Conservation (phyloP, 305 asterid species). For the Fraxinus floribunda region DNA sequence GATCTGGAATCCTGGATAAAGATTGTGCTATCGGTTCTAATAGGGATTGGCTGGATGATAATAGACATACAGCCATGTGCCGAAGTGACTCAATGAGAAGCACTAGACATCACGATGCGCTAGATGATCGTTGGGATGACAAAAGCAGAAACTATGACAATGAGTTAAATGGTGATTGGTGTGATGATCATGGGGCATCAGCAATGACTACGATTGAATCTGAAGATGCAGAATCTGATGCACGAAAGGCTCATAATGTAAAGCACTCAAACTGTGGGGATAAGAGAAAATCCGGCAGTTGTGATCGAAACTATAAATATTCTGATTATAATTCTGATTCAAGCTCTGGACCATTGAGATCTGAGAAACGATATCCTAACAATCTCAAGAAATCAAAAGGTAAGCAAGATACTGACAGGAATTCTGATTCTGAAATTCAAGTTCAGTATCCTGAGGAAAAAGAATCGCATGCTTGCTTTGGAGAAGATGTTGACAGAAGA, state of each 20-base stretch:
- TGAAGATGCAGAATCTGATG: constrained; percentile 29
- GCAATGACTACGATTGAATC: constrained; percentile 29
- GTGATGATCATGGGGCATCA: constrained; percentile 33
- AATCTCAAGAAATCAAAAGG: constrained; percentile 31
- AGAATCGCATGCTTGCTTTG: constrained; percentile 7
- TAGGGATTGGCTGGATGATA: constrained; percentile 21
- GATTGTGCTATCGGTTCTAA: constrained; percentile 21
- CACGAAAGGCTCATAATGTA: background rate
- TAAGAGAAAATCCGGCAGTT: constrained; percentile 15
- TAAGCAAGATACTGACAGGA: constrained; percentile 27
- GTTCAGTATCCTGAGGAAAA: constrained; percentile 4
- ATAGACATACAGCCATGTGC: background rate
- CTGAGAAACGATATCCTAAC: constrained; percentile 8
- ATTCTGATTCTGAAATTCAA: constrained; percentile 25
- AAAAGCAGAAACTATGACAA: constrained; percentile 25
- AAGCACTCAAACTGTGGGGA: constrained; percentile 26
- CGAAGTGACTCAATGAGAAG: constrained; percentile 12
- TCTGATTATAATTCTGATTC: constrained; percentile 30
- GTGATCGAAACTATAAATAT: constrained; percentile 17
- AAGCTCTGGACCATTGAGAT: constrained; percentile 17
- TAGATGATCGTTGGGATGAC: constrained; percentile 34
- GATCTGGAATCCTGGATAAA: constrained; percentile 17
- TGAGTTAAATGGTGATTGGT: constrained; percentile 27
- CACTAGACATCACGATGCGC: constrained; percentile 22
- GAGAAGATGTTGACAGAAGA: constrained; percentile 34